Conservation (phyloP, 768 basidiomycete species). For the Sporobolomyces pararoseus region DNA sequence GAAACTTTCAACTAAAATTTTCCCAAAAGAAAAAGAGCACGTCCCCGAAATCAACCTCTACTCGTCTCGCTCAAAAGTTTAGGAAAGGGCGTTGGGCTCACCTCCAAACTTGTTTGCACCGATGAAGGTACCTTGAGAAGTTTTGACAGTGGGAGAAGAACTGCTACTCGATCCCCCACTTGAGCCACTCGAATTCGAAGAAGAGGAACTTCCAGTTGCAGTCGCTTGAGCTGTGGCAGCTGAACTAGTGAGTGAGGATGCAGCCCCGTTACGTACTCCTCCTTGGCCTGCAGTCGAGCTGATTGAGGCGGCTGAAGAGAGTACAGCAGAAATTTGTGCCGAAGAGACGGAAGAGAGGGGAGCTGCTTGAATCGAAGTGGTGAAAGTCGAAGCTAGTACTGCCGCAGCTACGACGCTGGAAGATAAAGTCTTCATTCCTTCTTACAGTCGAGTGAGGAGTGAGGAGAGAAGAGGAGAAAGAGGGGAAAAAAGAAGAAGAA, state of each 20-base stretch:
- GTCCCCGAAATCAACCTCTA: too few relatives aligned
- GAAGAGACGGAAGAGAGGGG: background rate
- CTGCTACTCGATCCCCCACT: background rate
- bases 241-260: background rate
- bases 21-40: too few relatives aligned
- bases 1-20: conserved; percentile 54
- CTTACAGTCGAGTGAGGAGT: background rate
- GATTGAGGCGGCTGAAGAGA: background rate
- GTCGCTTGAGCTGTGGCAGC: background rate
- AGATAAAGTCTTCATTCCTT: conserved; percentile 1
- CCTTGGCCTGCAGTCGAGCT: too few relatives aligned
- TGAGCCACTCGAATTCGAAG: background rate
- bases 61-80: background rate
- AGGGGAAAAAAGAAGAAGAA: background rate
- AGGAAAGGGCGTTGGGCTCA: background rate
- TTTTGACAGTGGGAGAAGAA: conserved; percentile 12
- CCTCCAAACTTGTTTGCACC: conserved; percentile 4
- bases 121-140: conserved; percentile 12
- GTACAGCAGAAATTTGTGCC: background rate
- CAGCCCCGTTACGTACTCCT: background rate
- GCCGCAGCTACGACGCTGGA: background rate
- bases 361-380: background rate
- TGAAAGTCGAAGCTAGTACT: background rate
- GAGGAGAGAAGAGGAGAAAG: conserved; percentile 2
- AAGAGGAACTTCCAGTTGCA: background rate